Evolutionary conservation across 441 rosid species (phyloP).

Genomic region (Hura crepitans): DNA sequence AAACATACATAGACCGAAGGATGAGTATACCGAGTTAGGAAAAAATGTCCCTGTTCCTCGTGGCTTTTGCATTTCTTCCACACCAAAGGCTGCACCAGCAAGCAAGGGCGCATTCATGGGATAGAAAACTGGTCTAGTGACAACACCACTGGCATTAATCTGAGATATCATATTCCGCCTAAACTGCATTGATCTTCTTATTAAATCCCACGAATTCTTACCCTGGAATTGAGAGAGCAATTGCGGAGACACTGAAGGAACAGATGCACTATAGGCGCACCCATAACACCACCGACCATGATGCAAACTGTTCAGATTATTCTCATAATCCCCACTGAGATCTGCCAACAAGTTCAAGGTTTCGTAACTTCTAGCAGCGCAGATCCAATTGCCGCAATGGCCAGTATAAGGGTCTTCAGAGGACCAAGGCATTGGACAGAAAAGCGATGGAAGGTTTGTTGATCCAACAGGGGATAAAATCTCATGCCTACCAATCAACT

Average conservation of each 20-base stretch:
- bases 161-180: conserved; percentile 37
- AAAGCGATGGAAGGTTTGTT: conserved; percentile 23
- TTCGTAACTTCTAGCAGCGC: conserved; percentile 25
- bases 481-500: conserved; percentile 26
- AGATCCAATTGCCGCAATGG: conserved; percentile 28
- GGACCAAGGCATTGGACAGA: conserved; percentile 31
- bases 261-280: conserved; percentile 35
- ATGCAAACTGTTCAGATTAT: conserved; percentile 39
- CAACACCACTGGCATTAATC: conserved; percentile 43
- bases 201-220: conserved; percentile 60
- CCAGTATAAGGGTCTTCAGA: conserved; percentile 40
- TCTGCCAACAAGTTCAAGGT: conserved; percentile 39
- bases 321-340: conserved; percentile 55
- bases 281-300: conserved; percentile 45
- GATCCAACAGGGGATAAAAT: conserved; percentile 34
- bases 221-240: conserved; percentile 41
- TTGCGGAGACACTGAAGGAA: conserved; percentile 22
- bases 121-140: conserved; percentile 40
- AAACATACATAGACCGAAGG: conserved; percentile 8
- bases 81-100: conserved; percentile 41
- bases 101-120: conserved; percentile 43
- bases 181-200: conserved; percentile 38
- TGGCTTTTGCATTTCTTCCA: conserved; percentile 63
- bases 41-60: conserved; percentile 88
- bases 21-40: conserved; percentile 60